Conservation (phyloP, 129 eudicot genomes). For the Arctium minus region DNA sequence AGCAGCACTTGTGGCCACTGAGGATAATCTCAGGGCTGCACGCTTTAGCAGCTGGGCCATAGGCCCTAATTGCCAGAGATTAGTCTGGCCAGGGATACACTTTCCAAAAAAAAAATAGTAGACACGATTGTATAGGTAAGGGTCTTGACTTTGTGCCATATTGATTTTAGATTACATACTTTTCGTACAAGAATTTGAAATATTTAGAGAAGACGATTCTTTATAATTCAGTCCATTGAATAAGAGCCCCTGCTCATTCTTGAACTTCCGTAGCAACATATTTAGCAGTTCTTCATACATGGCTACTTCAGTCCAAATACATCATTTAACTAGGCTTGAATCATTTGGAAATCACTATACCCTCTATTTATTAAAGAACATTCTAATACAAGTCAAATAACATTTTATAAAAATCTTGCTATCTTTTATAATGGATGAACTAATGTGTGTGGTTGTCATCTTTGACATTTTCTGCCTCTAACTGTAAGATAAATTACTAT, state of each 20-base stretch:
- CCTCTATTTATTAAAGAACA: background rate
- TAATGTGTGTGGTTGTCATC: background rate
- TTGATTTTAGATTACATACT: background rate
- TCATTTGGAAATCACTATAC: background rate
- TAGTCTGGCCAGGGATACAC: too few relatives aligned
- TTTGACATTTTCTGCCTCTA: background rate
- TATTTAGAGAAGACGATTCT: background rate
- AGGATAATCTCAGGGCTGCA: too few relatives aligned
- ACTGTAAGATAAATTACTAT: background rate
- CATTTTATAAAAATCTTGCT: background rate
- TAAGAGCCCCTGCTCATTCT: background rate
- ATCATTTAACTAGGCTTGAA: background rate
- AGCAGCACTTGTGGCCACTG: too few relatives aligned
- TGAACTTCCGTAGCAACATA: background rate
- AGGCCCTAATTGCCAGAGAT: too few relatives aligned
- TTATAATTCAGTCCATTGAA: background rate
- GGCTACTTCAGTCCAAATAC: background rate
- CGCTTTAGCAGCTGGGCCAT: too few relatives aligned
- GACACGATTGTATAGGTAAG: constrained; percentile 1
- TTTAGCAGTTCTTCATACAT: background rate
- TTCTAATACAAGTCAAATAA: background rate
- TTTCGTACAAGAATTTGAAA: background rate
- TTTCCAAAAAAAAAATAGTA: too few relatives aligned
- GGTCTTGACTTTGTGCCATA: background rate
- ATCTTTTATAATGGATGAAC: background rate